These are phyloP conservation scores for Phytophthora syringae DNA, from an alignment of 352 stramenopile genomes.

Conservation along the genomic window DNA sequence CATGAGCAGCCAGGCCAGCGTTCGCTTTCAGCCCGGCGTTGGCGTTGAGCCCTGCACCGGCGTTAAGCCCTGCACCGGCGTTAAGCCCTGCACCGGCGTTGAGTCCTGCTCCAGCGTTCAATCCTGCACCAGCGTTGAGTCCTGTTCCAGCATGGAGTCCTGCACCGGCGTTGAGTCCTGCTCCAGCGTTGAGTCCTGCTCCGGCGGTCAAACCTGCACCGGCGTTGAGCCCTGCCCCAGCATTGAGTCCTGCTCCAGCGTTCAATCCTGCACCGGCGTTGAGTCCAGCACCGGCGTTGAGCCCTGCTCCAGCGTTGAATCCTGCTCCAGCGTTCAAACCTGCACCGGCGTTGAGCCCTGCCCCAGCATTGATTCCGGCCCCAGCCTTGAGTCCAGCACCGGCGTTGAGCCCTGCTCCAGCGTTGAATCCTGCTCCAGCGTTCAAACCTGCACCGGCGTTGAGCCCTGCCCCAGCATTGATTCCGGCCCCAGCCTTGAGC, in stretches of 20 bases:
- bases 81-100: not conserved
- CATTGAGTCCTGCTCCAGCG: too few species aligned
- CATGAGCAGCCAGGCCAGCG: not conserved
- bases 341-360: not conserved
- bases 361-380: too few species aligned
- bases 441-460: too few species aligned
- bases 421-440: not conserved
- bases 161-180: too few species aligned
- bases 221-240: not conserved
- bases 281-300: not conserved
- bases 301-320: not conserved
- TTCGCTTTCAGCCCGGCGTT: not conserved
- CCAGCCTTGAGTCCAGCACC: not conserved
- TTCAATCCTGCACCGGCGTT: too few species aligned
- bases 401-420: not conserved
- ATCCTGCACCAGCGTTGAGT: not conserved
- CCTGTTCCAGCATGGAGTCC: too few species aligned
- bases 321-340: not conserved
- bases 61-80: not conserved
- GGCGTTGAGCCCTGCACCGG: not conserved
- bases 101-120: slow-evolving; percentile 4
- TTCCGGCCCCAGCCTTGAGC: too few species aligned
- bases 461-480: too few species aligned
- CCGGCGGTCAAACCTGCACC: not conserved
- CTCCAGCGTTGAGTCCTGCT: too few species aligned